Conservation (phyloP, 768 basidiomycete genomes). For the Mycena belliarum region DNA sequence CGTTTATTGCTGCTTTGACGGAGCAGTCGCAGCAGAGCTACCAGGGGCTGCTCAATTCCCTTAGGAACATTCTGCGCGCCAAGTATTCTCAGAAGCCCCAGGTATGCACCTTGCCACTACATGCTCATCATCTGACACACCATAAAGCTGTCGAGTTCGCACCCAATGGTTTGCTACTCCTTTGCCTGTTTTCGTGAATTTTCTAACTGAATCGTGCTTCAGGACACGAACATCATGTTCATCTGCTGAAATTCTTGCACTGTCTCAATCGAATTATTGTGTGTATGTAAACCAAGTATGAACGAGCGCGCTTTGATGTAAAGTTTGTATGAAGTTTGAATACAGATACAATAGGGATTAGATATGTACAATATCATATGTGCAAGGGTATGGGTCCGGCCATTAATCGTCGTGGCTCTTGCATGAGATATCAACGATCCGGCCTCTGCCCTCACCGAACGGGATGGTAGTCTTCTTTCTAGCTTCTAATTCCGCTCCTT, state of each 20-base stretch:
- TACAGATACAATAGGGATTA: constrained; percentile 5
- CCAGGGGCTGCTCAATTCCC: constrained; percentile 44
- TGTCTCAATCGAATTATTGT: too few species aligned
- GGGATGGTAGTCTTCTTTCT: constrained; percentile 34
- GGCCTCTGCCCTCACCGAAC: constrained; percentile 62
- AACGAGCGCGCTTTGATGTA: not conserved
- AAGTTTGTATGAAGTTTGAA: not conserved
- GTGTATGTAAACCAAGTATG: not conserved
- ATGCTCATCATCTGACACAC: too few species aligned
- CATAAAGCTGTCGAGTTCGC: constrained; percentile 40
- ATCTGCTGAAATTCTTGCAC: constrained; percentile 24
- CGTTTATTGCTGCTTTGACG: constrained; percentile 56
- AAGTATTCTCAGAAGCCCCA: constrained; percentile 58
- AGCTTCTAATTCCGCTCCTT: constrained; percentile 21
- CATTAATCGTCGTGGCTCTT: not conserved
- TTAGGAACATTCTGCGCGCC: constrained; percentile 43
- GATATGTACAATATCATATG: constrained; percentile 12
- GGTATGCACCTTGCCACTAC: too few species aligned
- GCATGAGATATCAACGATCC: constrained; percentile 56
- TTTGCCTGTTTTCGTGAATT: not conserved
- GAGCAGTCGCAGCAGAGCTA: constrained; percentile 57
- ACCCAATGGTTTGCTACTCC: constrained; percentile 43
- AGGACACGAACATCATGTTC: constrained; percentile 34
- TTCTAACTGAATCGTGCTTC: not conserved
- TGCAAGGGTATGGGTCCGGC: not conserved